Conservation (phyloP, 495 filamentous ascomycete genomes). For the Talaromyces proteolyticus region DNA sequence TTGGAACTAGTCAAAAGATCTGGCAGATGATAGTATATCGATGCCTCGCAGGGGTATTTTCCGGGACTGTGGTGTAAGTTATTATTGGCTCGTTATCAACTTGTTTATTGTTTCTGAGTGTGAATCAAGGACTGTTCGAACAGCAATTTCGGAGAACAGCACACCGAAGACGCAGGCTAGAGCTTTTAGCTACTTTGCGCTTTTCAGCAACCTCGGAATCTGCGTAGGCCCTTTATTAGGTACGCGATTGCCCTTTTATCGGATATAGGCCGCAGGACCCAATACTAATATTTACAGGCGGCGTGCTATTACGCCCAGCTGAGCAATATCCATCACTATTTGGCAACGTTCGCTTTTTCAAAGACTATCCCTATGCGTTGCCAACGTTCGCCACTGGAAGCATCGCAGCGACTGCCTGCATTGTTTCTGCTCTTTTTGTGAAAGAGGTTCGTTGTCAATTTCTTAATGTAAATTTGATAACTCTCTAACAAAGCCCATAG, state of each 20-base stretch:
- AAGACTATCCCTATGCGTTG: slow-evolving; percentile 59
- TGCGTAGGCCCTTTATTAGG: slow-evolving; percentile 60
- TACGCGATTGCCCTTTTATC: slow-evolving; percentile 3
- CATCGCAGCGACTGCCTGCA: slow-evolving; percentile 42
- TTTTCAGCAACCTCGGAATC: slow-evolving; percentile 63
- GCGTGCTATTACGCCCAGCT: slow-evolving; percentile 55
- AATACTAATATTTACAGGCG: slow-evolving; percentile 22
- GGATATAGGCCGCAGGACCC: not conserved
- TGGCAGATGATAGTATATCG: slow-evolving; percentile 63
- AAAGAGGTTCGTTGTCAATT: slow-evolving; percentile 38
- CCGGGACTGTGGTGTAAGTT: slow-evolving; percentile 51
- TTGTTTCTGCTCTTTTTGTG: slow-evolving; percentile 41
- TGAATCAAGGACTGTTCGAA: slow-evolving; percentile 56
- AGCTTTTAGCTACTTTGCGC: slow-evolving; percentile 68
- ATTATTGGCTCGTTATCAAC: not conserved
- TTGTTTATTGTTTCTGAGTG: not conserved
- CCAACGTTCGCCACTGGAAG: slow-evolving; percentile 47
- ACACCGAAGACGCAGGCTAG: slow-evolving; percentile 58
- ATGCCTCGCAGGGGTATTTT: slow-evolving; percentile 61
- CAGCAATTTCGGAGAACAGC: slow-evolving; percentile 67
- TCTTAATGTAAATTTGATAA: not conserved
- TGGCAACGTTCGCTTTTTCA: slow-evolving; percentile 46
- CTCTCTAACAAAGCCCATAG: not conserved
- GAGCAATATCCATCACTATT: slow-evolving; percentile 51
- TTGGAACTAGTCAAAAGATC: slow-evolving; percentile 54